A percentile compares a stretch with the other conserved stretches of the same genome.
phyloP scores from a whole-genome alignment of 2,329 filamentous ascomycete genomes.

The Alternaria infectoria region DNA sequence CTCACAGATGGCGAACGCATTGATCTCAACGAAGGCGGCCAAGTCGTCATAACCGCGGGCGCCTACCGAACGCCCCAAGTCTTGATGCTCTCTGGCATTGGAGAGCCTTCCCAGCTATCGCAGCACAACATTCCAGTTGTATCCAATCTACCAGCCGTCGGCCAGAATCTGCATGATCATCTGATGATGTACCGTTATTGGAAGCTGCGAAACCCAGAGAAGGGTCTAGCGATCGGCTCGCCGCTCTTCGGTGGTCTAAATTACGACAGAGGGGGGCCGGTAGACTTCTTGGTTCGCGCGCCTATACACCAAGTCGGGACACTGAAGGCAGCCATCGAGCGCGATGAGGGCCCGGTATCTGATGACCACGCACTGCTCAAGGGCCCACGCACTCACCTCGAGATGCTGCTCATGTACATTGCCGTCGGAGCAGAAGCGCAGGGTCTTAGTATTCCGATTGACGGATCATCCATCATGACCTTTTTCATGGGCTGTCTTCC shows the following conservation, averaged over 20 bases:
- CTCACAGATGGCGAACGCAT: conserved; percentile 10
- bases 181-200: conserved; percentile 31
- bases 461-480: conserved; percentile 28
- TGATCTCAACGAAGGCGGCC: conserved; percentile 7
- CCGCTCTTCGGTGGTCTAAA: conserved; percentile 22
- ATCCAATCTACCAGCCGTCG: conserved; percentile 61
- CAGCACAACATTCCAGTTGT: conserved; percentile 49
- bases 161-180: conserved; percentile 68
- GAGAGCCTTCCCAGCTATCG: conserved; percentile 52
- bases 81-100: conserved; percentile 41
- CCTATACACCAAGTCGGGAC: conserved; percentile 8
- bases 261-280: conserved; percentile 29
- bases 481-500: conserved; percentile 29
- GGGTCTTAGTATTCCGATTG: conserved; percentile 24
- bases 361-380: conserved; percentile 15
- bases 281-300: conserved; percentile 27
- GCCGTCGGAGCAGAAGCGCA: conserved; percentile 10
- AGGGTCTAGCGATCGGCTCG: conserved; percentile 26
- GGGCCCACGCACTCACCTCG: not conserved
- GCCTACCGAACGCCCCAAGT: conserved; percentile 38
- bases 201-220: conserved; percentile 33
- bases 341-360: conserved; percentile 17
- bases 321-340: conserved; percentile 22
- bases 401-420: not conserved
- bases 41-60: conserved; percentile 41